phyloP scores from a whole-genome alignment of 2,329 filamentous ascomycete genomes.

The Lachnellula hyalina region DNA sequence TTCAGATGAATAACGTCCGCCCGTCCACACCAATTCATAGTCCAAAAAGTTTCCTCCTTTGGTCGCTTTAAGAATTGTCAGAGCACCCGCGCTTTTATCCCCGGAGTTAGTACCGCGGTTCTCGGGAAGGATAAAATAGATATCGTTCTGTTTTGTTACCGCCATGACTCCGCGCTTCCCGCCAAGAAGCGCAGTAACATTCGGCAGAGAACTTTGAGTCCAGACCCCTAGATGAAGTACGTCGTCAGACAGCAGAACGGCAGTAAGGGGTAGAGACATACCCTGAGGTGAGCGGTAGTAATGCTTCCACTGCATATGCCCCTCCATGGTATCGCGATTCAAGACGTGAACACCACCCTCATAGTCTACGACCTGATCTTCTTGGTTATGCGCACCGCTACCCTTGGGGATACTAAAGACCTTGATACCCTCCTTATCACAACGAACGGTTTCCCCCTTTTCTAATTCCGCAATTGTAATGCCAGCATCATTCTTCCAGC shows the following conservation, averaged over 20 bases:
- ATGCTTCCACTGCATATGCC: slow-evolving; percentile 18
- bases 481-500: slow-evolving; percentile 21
- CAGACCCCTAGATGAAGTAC: no score
- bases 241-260: background rate
- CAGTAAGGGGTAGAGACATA: background rate
- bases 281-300: slow-evolving; percentile 18
- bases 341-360: slow-evolving; percentile 22
- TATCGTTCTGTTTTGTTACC: background rate
- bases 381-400: slow-evolving; percentile 25
- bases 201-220: no score
- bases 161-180: no score
- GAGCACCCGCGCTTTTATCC: no score
- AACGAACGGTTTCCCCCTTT: slow-evolving; percentile 11
- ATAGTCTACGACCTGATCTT: slow-evolving; percentile 20
- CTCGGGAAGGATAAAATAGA: background rate
- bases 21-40: no score
- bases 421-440: slow-evolving; percentile 10
- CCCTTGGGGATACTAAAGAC: slow-evolving; percentile 24
- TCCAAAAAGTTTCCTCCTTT: no score
- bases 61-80: no score
- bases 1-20: no score
- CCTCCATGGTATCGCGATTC: slow-evolving; percentile 17
- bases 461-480: slow-evolving; percentile 11
- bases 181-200: no score
- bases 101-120: no score